phyloP scores from a whole-genome alignment of 1,284 basidiomycete species.

The Ganoderma lucidum region DNA sequence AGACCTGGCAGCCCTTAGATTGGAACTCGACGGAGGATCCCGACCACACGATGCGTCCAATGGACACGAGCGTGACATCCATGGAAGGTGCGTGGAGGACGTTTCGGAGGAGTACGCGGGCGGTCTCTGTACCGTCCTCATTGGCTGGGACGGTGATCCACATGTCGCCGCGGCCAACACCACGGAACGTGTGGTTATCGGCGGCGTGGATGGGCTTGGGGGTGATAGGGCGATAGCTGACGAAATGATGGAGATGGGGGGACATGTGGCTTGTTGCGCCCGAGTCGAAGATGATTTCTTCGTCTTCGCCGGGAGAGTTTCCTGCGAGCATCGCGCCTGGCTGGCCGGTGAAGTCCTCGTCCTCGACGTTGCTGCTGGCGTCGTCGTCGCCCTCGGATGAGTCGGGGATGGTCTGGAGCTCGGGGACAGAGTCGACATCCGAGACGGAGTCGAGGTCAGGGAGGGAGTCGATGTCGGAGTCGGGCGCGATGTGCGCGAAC shows the following conservation, averaged over 20 bases:
- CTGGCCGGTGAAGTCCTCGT: background rate
- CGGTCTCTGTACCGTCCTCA: conserved; percentile 33
- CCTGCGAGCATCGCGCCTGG: conserved; percentile 7
- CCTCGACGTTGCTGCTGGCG: too few relatives aligned
- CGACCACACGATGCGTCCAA: conserved; percentile 43
- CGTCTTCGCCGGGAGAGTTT: conserved; percentile 5
- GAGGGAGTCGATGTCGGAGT: too few relatives aligned
- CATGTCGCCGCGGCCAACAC: too few relatives aligned
- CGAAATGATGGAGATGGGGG: conserved; percentile 38
- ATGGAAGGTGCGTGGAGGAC: conserved; percentile 46
- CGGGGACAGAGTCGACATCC: conserved; percentile 12
- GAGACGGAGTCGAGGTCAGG: too few relatives aligned
- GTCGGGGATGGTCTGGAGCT: conserved; percentile 14
- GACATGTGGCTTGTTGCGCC: conserved; percentile 38
- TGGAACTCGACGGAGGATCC: conserved; percentile 42
- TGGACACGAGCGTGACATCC: conserved; percentile 45
- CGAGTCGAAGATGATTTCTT: conserved; percentile 44
- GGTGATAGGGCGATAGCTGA: conserved; percentile 35
- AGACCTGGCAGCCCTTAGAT: conserved; percentile 41
- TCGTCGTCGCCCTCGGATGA: background rate
- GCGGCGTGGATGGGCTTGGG: background rate
- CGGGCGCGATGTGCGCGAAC: too few relatives aligned
- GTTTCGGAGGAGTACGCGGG: conserved; percentile 42
- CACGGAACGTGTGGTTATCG: background rate
- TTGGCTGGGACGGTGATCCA: conserved; percentile 45